Evolutionary conservation across 805 yeast genomes (phyloP).

Genomic region (Metschnikowia continentalis): DNA sequence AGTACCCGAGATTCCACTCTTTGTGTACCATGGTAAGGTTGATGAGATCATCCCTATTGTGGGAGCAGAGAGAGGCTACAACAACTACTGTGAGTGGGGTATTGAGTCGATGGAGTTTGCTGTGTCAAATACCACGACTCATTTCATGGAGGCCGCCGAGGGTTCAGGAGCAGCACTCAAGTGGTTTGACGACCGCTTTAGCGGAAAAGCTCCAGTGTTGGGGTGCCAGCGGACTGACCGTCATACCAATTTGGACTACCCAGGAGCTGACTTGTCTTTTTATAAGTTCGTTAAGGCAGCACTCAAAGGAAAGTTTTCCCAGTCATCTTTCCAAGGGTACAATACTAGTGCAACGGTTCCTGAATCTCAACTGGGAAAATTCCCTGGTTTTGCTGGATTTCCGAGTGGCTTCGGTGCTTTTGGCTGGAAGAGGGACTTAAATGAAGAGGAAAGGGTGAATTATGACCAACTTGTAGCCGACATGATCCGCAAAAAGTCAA

Average conservation of each 20-base stretch:
- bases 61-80: conserved; percentile 19
- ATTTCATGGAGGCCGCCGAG: conserved; percentile 19
- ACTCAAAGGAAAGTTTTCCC: no score
- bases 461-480: not conserved
- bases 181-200: conserved; percentile 14
- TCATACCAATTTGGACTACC: conserved; percentile 11
- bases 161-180: conserved; percentile 12
- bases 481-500: not conserved
- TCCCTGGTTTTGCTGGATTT: not conserved
- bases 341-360: not conserved
- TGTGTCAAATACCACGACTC: conserved; percentile 22
- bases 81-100: conserved; percentile 29
- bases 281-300: not conserved
- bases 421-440: conserved; percentile 3
- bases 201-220: conserved; percentile 7
- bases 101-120: conserved; percentile 27
- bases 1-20: conserved; percentile 24
- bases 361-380: not conserved
- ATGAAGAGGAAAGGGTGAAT: not conserved
- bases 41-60: conserved; percentile 23
- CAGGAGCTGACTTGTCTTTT: conserved; percentile 6
- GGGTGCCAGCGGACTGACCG: conserved; percentile 11
- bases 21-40: conserved; percentile 20
- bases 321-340: not conserved
- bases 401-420: conserved; percentile 3